phyloP scores from a whole-genome alignment of 495 filamentous ascomycete species.

The Penicillium chermesinum region DNA sequence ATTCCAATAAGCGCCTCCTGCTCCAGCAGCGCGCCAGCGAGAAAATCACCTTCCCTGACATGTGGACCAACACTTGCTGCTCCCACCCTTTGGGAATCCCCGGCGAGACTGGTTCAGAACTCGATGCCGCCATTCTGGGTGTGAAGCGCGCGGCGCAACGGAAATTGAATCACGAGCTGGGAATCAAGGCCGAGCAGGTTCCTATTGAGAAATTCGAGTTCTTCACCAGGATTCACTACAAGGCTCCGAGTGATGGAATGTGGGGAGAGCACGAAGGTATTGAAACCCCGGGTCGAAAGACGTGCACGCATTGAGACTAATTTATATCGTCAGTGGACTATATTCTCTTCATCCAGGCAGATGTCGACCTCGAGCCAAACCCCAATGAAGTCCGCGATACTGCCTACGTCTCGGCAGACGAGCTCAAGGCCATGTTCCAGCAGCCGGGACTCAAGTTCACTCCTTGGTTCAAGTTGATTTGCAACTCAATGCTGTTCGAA shows the following conservation, averaged over 20 bases:
- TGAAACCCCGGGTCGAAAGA: no score
- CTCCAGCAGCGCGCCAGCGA: slow-evolving; percentile 93
- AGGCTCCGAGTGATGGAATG: slow-evolving; percentile 91
- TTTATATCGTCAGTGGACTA: slow-evolving; percentile 73
- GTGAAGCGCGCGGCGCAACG: slow-evolving; percentile 87
- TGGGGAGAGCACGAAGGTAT: slow-evolving; percentile 99
- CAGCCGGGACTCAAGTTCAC: slow-evolving; percentile 80
- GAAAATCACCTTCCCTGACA: slow-evolving; percentile 98
- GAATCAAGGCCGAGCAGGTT: slow-evolving; percentile 87
- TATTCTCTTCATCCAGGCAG: slow-evolving; percentile 95
- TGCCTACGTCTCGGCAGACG: slow-evolving; percentile 73
- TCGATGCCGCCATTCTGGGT: slow-evolving; percentile 73
- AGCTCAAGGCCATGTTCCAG: slow-evolving; percentile 80
- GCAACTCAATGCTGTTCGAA: slow-evolving; percentile 93
- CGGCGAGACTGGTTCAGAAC: slow-evolving; percentile 80
- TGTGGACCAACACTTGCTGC: slow-evolving; percentile 99
- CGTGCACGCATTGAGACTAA: background rate
- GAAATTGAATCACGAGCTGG: slow-evolving; percentile 91
- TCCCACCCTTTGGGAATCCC: slow-evolving; percentile 92
- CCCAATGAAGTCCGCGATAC: slow-evolving; percentile 84
- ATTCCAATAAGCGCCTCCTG: slow-evolving; percentile 78
- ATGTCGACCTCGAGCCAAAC: slow-evolving; percentile 76
- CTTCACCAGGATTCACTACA: slow-evolving; percentile 96
- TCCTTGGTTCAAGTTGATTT: slow-evolving; percentile 99
- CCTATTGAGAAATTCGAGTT: slow-evolving; percentile 88